These are phyloP conservation scores for Yamadazyma trypodendri DNA, from an alignment of 1,139 yeast species.

Conservation along the genomic window DNA sequence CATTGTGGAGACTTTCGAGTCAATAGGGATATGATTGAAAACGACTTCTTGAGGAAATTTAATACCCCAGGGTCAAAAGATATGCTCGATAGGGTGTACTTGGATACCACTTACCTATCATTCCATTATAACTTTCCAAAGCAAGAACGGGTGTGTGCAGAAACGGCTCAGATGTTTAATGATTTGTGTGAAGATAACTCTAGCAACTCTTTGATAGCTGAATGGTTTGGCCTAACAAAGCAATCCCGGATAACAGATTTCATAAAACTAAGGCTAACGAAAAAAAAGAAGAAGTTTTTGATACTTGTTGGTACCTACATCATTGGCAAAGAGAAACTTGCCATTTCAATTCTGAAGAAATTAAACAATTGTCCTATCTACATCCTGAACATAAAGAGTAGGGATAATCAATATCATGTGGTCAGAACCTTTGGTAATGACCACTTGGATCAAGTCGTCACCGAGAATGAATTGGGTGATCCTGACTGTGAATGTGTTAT, in stretches of 20 bases:
- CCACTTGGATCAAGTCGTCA: constrained; percentile 30
- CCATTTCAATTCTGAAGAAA: constrained; percentile 62
- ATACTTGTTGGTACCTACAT: constrained; percentile 87
- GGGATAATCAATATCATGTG: constrained; percentile 48
- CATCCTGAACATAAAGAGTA: constrained; percentile 48
- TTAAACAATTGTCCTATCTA: constrained; percentile 49
- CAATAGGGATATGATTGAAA: constrained; percentile 41
- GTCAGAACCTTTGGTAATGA: constrained; percentile 33
- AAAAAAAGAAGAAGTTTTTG: constrained; percentile 43
- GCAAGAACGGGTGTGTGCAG: constrained; percentile 64
- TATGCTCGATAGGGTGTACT: constrained; percentile 54
- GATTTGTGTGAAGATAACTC: constrained; percentile 26
- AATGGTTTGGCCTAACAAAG: constrained; percentile 38
- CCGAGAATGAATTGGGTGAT: constrained; percentile 31
- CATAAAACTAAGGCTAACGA: constrained; percentile 13
- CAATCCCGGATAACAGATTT: constrained; percentile 49
- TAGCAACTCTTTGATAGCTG: constrained; percentile 25
- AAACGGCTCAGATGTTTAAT: constrained; percentile 56
- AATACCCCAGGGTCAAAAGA: constrained; percentile 19
- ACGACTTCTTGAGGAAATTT: constrained; percentile 30
- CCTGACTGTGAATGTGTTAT: constrained; percentile 52
- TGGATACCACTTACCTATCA: constrained; percentile 86
- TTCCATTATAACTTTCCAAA: constrained; percentile 76
- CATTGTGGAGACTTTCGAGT: constrained; percentile 96
- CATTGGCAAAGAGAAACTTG: constrained; percentile 87